Conservation (phyloP, 2,329 filamentous ascomycete genomes). For the Ascochyta viciae-villosae region DNA sequence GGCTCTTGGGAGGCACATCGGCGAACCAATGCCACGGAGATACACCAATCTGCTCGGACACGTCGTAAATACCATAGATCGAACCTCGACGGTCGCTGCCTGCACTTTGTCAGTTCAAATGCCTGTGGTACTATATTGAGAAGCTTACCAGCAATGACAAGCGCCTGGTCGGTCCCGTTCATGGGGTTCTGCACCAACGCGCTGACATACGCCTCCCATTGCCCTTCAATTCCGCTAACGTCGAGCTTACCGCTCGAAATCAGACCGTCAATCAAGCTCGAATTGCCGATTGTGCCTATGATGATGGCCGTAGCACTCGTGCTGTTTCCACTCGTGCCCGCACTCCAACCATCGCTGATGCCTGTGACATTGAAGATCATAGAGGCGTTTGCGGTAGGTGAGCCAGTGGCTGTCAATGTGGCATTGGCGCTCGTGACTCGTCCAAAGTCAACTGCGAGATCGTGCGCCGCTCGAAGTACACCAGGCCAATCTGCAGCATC, state of each 20-base stretch:
- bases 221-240: slow-evolving; percentile 62
- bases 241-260: slow-evolving; percentile 64
- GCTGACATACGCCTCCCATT: slow-evolving; percentile 74
- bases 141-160: slow-evolving; percentile 67
- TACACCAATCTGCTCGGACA: slow-evolving; percentile 77
- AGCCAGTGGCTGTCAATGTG: slow-evolving; percentile 61
- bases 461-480: slow-evolving; percentile 70
- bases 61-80: slow-evolving; percentile 74
- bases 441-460: slow-evolving; percentile 73
- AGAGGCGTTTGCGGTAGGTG: slow-evolving; percentile 55
- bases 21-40: slow-evolving; percentile 75
- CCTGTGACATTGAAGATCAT: slow-evolving; percentile 54
- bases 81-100: slow-evolving; percentile 69
- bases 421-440: slow-evolving; percentile 73
- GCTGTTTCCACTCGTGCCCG: slow-evolving; percentile 23
- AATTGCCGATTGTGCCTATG: slow-evolving; percentile 71
- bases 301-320: slow-evolving; percentile 62
- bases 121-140: neutral
- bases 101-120: slow-evolving; percentile 22
- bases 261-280: slow-evolving; percentile 66
- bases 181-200: slow-evolving; percentile 65
- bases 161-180: slow-evolving; percentile 62
- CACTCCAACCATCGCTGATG: slow-evolving; percentile 45
- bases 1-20: slow-evolving; percentile 63
- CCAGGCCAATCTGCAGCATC: slow-evolving; percentile 67